phyloP scores from a whole-genome alignment of 2,329 filamentous ascomycete species.

The Botrytis sinoallii region DNA sequence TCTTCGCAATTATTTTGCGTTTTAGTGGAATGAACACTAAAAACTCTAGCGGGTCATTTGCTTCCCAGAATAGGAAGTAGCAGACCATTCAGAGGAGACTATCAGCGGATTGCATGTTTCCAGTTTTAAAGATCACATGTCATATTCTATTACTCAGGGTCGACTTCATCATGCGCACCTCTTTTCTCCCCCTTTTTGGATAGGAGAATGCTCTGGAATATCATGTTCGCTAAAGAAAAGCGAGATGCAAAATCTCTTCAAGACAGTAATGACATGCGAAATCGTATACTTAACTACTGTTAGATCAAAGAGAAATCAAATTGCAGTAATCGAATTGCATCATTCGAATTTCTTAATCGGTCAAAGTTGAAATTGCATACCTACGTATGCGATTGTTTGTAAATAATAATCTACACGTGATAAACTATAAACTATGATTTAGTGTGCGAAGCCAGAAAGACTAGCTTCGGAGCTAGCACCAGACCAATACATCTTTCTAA shows the following conservation, averaged over 20 bases:
- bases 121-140: not conserved
- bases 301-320: not conserved
- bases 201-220: not conserved
- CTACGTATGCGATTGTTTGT: not conserved
- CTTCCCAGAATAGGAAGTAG: not conserved
- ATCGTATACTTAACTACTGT: not conserved
- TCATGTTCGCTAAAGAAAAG: not conserved
- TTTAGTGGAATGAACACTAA: not conserved
- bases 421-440: too few species aligned
- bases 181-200: not conserved
- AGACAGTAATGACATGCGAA: not conserved
- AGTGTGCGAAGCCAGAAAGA: not conserved
- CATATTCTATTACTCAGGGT: not conserved
- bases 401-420: not conserved
- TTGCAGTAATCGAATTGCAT: not conserved
- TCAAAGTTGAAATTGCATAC: fast-evolving
- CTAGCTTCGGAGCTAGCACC: not conserved
- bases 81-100: fast-evolving
- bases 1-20: not conserved
- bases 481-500: not conserved
- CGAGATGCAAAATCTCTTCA: not conserved
- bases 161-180: fast-evolving
- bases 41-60: not conserved
- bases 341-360: not conserved
- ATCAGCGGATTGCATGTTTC: not conserved